Evolutionary conservation across 306 rosid species (phyloP).

Genomic region (Sesbania bispinosa): DNA sequence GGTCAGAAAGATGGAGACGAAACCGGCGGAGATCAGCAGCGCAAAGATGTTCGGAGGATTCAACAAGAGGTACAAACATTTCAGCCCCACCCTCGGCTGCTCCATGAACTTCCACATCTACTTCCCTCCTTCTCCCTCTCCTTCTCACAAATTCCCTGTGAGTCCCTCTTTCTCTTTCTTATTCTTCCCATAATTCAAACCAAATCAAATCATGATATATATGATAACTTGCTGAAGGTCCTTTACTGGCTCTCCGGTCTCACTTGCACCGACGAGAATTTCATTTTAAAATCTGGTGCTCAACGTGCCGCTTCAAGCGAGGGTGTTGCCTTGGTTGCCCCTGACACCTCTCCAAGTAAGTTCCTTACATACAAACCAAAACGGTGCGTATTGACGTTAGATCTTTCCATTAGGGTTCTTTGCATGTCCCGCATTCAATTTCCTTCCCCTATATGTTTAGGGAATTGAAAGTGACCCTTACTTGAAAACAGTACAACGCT

Average conservation of each 20-base stretch:
- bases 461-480: no score
- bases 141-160: conserved; percentile 73
- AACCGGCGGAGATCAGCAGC: conserved; percentile 63
- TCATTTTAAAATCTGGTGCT: conserved; percentile 75
- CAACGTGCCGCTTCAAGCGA: conserved; percentile 73
- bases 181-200: background rate
- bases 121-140: conserved; percentile 69
- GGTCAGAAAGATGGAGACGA: conserved; percentile 26
- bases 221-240: conserved; percentile 40
- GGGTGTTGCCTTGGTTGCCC: conserved; percentile 73
- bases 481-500: no score
- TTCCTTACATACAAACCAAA: background rate
- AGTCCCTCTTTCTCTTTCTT: conserved; percentile 8
- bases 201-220: background rate
- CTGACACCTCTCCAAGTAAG: conserved; percentile 93
- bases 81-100: conserved; percentile 82
- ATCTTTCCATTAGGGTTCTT: background rate
- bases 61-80: conserved; percentile 83
- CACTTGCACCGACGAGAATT: conserved; percentile 81
- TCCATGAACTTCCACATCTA: conserved; percentile 87
- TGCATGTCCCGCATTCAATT: no score
- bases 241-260: conserved; percentile 95
- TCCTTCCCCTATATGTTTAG: no score
- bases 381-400: background rate
- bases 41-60: conserved; percentile 81